These are phyloP conservation scores for Ustilago lituana DNA, from an alignment of 1,284 basidiomycete species.

Conservation along the genomic window DNA sequence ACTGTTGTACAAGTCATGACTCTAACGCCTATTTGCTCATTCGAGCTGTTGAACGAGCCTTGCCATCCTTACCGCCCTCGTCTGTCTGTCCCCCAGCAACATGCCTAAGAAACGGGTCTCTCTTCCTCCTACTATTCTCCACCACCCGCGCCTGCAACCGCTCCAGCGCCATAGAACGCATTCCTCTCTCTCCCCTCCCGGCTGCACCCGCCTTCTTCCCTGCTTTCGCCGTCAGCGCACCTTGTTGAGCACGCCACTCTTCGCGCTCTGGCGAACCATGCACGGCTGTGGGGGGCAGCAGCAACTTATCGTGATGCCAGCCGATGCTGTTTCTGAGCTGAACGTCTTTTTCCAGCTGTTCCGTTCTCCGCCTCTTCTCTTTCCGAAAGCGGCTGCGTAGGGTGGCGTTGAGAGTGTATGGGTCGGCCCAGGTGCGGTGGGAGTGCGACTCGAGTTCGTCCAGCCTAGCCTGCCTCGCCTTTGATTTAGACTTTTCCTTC, in stretches of 20 bases:
- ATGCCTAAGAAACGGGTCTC: constrained; percentile 23
- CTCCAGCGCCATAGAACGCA: neutral
- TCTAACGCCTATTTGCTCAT: neutral
- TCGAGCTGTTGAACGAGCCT: too few relatives aligned
- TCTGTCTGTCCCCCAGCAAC: too few relatives aligned
- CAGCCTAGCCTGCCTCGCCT: constrained; percentile 78
- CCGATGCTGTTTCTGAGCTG: constrained; percentile 72
- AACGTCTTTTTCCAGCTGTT: constrained; percentile 76
- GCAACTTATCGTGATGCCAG: constrained; percentile 32
- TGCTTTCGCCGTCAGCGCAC: neutral
- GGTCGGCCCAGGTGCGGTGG: constrained; percentile 81
- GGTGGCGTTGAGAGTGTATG: constrained; percentile 79
- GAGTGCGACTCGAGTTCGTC: constrained; percentile 79
- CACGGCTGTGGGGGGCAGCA: constrained; percentile 7
- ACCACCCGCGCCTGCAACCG: constrained; percentile 2
- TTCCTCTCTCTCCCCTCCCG: neutral
- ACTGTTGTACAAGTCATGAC: too few relatives aligned
- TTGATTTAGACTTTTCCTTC: constrained; percentile 77
- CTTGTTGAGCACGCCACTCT: neutral
- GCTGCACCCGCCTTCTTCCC: neutral
- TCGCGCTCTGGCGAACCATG: neutral
- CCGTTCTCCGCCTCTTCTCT: constrained; percentile 81
- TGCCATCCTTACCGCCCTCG: too few relatives aligned
- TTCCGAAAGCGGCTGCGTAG: constrained; percentile 82
- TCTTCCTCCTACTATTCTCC: constrained; percentile 13